Conservation (phyloP, 352 stramenopile species). For the Phytophthora multivora region DNA sequence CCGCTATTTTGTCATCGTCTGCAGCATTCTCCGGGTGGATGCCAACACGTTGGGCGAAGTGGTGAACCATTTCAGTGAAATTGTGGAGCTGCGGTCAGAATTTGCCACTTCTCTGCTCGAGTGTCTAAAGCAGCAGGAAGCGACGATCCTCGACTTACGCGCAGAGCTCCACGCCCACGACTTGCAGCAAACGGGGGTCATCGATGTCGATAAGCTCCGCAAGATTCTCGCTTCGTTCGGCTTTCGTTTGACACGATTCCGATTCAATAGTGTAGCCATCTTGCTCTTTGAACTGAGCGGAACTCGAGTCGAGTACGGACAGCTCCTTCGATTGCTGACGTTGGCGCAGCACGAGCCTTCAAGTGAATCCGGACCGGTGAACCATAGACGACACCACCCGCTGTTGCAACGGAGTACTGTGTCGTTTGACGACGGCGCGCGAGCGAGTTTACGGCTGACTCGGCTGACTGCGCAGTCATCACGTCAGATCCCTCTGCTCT, state of each 20-base stretch:
- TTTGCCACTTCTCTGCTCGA: conserved; percentile 37
- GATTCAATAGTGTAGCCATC: conserved; percentile 62
- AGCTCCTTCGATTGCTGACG: conserved; percentile 44
- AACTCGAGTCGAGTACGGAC: conserved; percentile 45
- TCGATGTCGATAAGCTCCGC: conserved; percentile 51
- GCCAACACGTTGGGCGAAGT: conserved; percentile 50
- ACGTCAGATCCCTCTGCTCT: conserved; percentile 20
- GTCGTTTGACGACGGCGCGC: conserved; percentile 15
- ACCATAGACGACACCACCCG: conserved; percentile 12
- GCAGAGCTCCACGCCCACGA: conserved; percentile 34
- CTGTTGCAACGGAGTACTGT: conserved; percentile 20
- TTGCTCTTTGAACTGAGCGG: conserved; percentile 49
- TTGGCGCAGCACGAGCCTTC: conserved; percentile 25
- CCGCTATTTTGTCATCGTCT: conserved; percentile 61
- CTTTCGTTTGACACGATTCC: conserved; percentile 52
- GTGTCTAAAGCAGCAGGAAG: conserved; percentile 22
- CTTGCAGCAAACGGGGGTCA: conserved; percentile 27
- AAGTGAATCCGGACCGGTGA: conserved; percentile 6
- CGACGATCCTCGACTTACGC: conserved; percentile 36
- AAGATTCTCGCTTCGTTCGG: conserved; percentile 42
- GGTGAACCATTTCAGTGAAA: conserved; percentile 62
- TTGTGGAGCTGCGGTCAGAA: conserved; percentile 52
- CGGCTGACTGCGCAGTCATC: background rate
- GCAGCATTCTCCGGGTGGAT: conserved; percentile 54
- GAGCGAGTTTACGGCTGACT: background rate